Percentiles rank a stretch among this genome's conserved stretches.
These are phyloP conservation scores for Vanilla planifolia DNA, from an alignment of 106 monocot genomes.

Conservation along the genomic window DNA sequence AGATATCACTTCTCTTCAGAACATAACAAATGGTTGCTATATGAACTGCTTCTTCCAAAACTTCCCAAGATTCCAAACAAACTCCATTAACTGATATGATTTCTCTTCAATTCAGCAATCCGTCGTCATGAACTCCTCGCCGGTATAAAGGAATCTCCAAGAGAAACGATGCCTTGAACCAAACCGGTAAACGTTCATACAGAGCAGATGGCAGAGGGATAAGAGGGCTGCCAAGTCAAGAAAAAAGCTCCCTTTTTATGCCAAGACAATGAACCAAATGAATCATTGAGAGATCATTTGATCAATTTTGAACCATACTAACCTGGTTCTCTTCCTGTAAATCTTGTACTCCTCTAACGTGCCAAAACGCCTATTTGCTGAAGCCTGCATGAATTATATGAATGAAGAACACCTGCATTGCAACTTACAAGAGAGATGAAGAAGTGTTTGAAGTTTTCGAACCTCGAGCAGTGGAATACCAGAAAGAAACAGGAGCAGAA, in stretches of 20 bases:
- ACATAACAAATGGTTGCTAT: no score
- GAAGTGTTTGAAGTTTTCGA: no score
- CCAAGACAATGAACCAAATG: neutral
- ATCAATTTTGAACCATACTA: no score
- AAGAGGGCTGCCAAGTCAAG: conserved; percentile 57
- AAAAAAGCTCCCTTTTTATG: no score
- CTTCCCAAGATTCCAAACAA: no score
- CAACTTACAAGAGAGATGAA: neutral
- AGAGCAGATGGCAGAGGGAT: conserved; percentile 65
- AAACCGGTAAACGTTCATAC: conserved; percentile 57
- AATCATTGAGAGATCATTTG: no score
- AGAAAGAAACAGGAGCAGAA: conserved; percentile 85
- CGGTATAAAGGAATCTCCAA: conserved; percentile 94
- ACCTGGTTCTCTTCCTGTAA: conserved; percentile 90
- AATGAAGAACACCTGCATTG: neutral
- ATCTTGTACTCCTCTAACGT: conserved; percentile 48
- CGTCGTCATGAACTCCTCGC: conserved; percentile 31
- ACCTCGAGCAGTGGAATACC: conserved; percentile 98
- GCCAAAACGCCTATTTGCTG: conserved; percentile 62
- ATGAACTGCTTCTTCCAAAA: no score
- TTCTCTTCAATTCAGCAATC: no score
- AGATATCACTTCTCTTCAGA: no score
- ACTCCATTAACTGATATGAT: no score
- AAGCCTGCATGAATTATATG: conserved; percentile 40
- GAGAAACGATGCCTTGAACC: conserved; percentile 72